Percentiles rank a stretch among this genome's conserved stretches.
Evolutionary conservation across 1,284 basidiomycete genomes (phyloP).

Genomic region (Sanguinoderma infundibulare): DNA sequence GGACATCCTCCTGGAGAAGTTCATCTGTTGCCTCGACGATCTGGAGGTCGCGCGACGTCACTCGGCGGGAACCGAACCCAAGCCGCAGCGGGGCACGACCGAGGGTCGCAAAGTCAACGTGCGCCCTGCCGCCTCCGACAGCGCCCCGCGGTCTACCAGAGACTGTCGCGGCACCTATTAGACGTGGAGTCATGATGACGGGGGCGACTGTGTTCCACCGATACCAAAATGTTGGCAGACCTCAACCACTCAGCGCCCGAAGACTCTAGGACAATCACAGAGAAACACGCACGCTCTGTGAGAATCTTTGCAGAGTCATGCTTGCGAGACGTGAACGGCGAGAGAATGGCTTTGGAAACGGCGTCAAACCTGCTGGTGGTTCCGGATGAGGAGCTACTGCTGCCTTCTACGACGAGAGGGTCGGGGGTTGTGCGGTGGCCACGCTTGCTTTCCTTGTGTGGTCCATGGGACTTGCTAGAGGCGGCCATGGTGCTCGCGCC

Average conservation of each 20-base stretch:
- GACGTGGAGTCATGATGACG: slow-evolving; percentile 86
- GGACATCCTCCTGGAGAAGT: slow-evolving; percentile 73
- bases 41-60: slow-evolving; percentile 83
- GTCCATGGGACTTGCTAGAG: slow-evolving; percentile 23
- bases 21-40: slow-evolving; percentile 84
- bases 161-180: slow-evolving; percentile 71
- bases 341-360: slow-evolving; percentile 68
- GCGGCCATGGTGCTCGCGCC: slow-evolving; percentile 30
- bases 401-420: slow-evolving; percentile 35
- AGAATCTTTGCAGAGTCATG: slow-evolving; percentile 71
- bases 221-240: slow-evolving; percentile 16
- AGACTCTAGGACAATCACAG: neutral
- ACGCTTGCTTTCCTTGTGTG: slow-evolving; percentile 30
- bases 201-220: slow-evolving; percentile 70
- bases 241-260: slow-evolving; percentile 13
- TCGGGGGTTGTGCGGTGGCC: slow-evolving; percentile 43
- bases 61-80: slow-evolving; percentile 62
- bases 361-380: slow-evolving; percentile 52
- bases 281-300: slow-evolving; percentile 62
- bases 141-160: slow-evolving; percentile 54
- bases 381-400: slow-evolving; percentile 27
- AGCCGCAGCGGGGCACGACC: slow-evolving; percentile 76
- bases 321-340: slow-evolving; percentile 70
- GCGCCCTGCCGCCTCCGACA: slow-evolving; percentile 42
- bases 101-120: slow-evolving; percentile 71